These are phyloP conservation scores for Alternaria dauci DNA, from an alignment of 2,329 filamentous ascomycete genomes.

Conservation along the genomic window DNA sequence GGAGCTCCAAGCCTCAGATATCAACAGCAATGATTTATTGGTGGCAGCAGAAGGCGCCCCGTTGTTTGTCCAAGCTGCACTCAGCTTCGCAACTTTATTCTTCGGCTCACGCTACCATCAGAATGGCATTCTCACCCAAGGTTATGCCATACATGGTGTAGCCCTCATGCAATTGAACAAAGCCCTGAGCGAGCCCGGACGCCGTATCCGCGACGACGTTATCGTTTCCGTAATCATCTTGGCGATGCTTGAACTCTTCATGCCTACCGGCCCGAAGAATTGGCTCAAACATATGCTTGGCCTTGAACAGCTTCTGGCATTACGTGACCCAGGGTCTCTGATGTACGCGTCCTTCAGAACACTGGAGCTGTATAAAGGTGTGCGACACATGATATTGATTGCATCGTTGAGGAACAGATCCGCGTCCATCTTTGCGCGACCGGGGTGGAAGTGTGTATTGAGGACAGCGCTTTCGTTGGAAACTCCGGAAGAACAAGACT, in stretches of 20 bases:
- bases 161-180: constrained; percentile 36
- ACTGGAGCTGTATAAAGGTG: constrained; percentile 30
- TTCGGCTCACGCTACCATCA: constrained; percentile 37
- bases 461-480: constrained; percentile 20
- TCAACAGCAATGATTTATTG: constrained; percentile 1
- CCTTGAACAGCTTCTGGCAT: constrained; percentile 35
- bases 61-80: constrained; percentile 29
- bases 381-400: constrained; percentile 36
- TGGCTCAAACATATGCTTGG: constrained; percentile 43
- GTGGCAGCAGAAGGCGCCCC: constrained; percentile 4
- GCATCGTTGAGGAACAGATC: constrained; percentile 28
- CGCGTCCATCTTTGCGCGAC: constrained; percentile 36
- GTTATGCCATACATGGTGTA: constrained; percentile 35
- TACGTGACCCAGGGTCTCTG: constrained; percentile 27
- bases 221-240: constrained; percentile 37
- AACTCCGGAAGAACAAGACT: constrained; percentile 31
- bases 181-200: constrained; percentile 30
- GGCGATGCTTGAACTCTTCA: constrained; percentile 37
- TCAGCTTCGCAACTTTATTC: constrained; percentile 37
- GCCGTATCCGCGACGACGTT: constrained; percentile 35
- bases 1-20: constrained; percentile 26
- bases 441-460: constrained; percentile 36
- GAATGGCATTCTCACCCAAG: constrained; percentile 23
- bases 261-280: constrained; percentile 33
- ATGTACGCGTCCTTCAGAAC: constrained; percentile 20